Conservation (phyloP, 352 stramenopile genomes). For the Phytophthora pluvialis region DNA sequence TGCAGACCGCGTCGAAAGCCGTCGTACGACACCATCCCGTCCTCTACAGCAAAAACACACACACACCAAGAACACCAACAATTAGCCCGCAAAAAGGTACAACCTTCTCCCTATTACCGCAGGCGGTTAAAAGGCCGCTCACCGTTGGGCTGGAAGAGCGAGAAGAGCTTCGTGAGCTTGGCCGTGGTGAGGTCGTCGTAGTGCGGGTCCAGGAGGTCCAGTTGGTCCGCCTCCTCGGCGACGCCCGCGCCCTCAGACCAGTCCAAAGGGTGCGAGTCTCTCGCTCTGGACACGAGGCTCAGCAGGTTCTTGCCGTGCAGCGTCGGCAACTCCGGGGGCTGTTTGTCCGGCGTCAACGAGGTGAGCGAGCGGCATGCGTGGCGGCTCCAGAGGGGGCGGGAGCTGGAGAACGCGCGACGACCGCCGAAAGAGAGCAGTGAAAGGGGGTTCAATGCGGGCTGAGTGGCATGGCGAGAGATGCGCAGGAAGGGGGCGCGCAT, state of each 20-base stretch:
- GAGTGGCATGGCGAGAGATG: too few species aligned
- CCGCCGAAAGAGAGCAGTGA: neutral
- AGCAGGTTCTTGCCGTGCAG: conserved; percentile 73
- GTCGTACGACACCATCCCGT: conserved; percentile 78
- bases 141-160: conserved; percentile 69
- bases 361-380: conserved; percentile 19
- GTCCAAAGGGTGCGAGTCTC: conserved; percentile 61
- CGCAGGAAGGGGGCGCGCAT: too few species aligned
- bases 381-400: neutral
- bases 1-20: conserved; percentile 74
- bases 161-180: conserved; percentile 77
- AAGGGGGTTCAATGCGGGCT: neutral
- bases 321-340: conserved; percentile 30
- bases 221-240: conserved; percentile 50
- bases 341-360: conserved; percentile 23
- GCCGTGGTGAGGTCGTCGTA: conserved; percentile 84
- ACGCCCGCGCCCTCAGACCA: conserved; percentile 58
- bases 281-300: conserved; percentile 61
- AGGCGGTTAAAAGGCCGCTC: neutral
- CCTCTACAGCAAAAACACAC: conserved; percentile 31
- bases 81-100: neutral
- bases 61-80: conserved; percentile 1
- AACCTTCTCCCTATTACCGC: conserved; percentile 6
- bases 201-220: conserved; percentile 83
- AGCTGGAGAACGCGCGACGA: neutral